Base-by-base conservation (phyloP, 2,329 filamentous ascomycete species). In the Madurella mycetomatis region DNA sequence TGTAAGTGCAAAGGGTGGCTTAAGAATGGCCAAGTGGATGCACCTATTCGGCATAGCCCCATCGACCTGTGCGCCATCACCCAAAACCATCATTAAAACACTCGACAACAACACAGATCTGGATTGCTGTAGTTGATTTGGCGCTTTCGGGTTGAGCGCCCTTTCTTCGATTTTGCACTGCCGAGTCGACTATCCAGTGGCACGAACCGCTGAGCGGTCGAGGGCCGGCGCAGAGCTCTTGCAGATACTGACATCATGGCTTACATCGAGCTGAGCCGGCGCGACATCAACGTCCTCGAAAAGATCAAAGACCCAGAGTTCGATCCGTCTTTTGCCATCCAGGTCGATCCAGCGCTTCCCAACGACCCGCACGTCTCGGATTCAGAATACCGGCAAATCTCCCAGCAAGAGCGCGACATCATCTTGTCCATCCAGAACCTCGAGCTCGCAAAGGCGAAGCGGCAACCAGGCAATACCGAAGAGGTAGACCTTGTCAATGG, bases 271-370 rank as follows among this genome's bases (percentile, higher is more conserved):
- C 73, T 87, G 54, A 85, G 78, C 66, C 72, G 69, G 44, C 79
- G 79, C 59, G 84, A 87, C 66, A 70, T 82, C 66, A 77, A 82
- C 53, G 77, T 87, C 61, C 78, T 87, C 54, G 77, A 81, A 58
- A 86, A 86, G 67, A 86, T 87, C 68, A 82, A 80, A 63, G 83
- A 87, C 57, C 84, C 84, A 1, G 84, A 87, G 64, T 78, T 78
- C 8, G 77, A 85, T 58, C 80, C 84, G 13, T 73, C 77, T 15
- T 70, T 76, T 9, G 72, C 76, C 12, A 69, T 83, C 50, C 72
- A 82, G 53, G 72, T 85, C 54, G 81, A 85, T 65, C 65, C 73
- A 42, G 76, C 72, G 31, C 70, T 78, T 56, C 81, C 76, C 9
- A 81, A 77, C 61, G 82, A 86, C 57, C 82, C 84, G 4, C 73